Base-by-base conservation (phyloP, 179 eudicot species). In the Silene coronaria region DNA sequence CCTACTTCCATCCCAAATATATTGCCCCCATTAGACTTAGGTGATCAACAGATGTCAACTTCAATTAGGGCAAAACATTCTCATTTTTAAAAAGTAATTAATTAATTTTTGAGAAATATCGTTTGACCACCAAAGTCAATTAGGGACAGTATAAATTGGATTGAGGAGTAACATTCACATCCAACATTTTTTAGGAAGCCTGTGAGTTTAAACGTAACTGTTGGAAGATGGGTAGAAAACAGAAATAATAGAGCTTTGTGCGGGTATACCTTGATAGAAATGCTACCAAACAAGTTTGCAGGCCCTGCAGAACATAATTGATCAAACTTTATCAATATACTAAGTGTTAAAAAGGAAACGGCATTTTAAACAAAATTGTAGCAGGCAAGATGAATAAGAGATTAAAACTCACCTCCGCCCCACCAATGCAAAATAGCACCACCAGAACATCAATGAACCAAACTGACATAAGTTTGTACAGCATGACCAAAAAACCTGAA, bases 231-330 rank as follows among this genome's bases (percentile, higher is more conserved):
- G 57, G 30, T 27, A 46, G 30, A 53, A 28, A 24, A 46, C 19
- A 46, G 30, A 53, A 28, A 24, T 1, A 21, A 13, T 60, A 42
- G 64, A 22, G 53, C 26, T 8, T 34, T 66, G 32, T 53, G 36
- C 6, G 4, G 27, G 53, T 75, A 38, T 82, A 95, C 99, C 97
- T 88, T 78, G 97, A 89, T 68, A 92, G 79, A 64, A 92, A 81
- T 60, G 99, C 85, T 73, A 92, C 99, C 86, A 91, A 85, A 84
- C 99, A 95, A 67, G 97, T 95, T 83, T 92, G 97, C 85, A 95
- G 80, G 76, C 99, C 99, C 99, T 95, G 96, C 74, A 80, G 57
- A 72, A 48, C 36, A 77, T 78, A 53, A 24, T 32, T 58, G 57
- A 57, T 27, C 66, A 51, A 27, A 80, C 19, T 46, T 81, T 73